These are phyloP conservation scores for Macadamia tetraphylla DNA, from an alignment of 164 flowering plant genomes.

Conservation along the genomic window DNA sequence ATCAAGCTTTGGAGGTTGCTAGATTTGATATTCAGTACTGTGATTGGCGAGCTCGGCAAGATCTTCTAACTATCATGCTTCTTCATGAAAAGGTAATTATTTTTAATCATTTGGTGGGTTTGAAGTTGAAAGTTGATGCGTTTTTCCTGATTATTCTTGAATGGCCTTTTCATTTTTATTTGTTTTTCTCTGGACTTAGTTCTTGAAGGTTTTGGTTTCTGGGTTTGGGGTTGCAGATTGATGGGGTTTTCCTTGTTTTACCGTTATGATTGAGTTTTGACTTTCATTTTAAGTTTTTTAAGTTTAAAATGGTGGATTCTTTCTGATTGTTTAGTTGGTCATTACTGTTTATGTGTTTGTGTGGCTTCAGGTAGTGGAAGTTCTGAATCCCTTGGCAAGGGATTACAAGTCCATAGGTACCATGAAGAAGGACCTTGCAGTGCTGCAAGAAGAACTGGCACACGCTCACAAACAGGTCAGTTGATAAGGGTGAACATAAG, in stretches of 20 bases:
- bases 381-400: constrained; percentile 87
- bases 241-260: neutral
- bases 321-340: neutral
- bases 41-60: constrained; percentile 98
- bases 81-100: constrained; percentile 85
- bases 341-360: constrained; percentile 1
- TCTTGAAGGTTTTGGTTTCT: neutral
- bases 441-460: constrained; percentile 67
- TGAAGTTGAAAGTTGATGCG: neutral
- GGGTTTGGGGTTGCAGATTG: neutral
- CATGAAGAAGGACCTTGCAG: constrained; percentile 86
- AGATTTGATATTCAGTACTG: constrained; percentile 85
- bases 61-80: constrained; percentile 83
- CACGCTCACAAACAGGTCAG: constrained; percentile 84
- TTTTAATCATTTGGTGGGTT: neutral
- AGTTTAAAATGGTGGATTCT: no score
- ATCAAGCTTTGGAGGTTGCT: constrained; percentile 91
- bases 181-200: no score
- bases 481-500: neutral
- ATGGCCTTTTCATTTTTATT: neutral
- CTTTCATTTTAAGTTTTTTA: no score
- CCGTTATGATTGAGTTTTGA: no score
- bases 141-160: neutral
- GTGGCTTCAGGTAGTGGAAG: constrained; percentile 81
- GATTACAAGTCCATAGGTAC: constrained; percentile 94